Evolutionary conservation across 805 yeast species (phyloP), one percentile per base, ranked within the genome.

Genomic region (Candida awuae): DNA sequence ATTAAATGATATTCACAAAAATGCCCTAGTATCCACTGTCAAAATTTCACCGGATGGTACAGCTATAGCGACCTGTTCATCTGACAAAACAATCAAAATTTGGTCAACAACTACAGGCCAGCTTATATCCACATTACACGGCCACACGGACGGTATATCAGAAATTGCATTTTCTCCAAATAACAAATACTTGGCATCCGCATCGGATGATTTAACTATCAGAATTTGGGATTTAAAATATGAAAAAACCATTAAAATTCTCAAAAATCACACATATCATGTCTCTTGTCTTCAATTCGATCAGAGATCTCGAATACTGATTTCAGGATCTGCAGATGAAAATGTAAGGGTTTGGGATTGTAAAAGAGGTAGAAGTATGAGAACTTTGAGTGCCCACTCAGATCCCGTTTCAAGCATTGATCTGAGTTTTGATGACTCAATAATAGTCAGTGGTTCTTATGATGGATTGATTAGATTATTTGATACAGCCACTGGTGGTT

Each of bases 281-380:
- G 84, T 86, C 9, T 78, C 84, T 1, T 66, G 81, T n/a, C 59
- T 86, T 4, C 68, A 68, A 37, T 90, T 79, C 63, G 83, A 76
- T 46, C 58, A 66, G 29, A 80, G 80, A 55, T 95, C 96, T 1
- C 84, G 85, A 45, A 58, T 92, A 17, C 56, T 92, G 13, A 76
- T 84, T 18, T 74, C 88, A 31, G 94, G 95, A 0, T 77, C 94
- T 1, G 75, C 92, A 36, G 98, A 90, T 59, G 97, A 90, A 55
- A 85, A 90, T 37, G 79, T 92, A 13, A 72, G 88, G 37, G 70
- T 90, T 2, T 90, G 98, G 98, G 96, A 90, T 58, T 73, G 81
- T 2, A 65, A 67, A 23, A 65, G 75, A 15, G 94, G 94, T 1
- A 70, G 70, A 29, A 73, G 84, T 40, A 62, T 86, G 50, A 78